phyloP scores from a whole-genome alignment of 345 rosid species.

The Gossypium australe region DNA sequence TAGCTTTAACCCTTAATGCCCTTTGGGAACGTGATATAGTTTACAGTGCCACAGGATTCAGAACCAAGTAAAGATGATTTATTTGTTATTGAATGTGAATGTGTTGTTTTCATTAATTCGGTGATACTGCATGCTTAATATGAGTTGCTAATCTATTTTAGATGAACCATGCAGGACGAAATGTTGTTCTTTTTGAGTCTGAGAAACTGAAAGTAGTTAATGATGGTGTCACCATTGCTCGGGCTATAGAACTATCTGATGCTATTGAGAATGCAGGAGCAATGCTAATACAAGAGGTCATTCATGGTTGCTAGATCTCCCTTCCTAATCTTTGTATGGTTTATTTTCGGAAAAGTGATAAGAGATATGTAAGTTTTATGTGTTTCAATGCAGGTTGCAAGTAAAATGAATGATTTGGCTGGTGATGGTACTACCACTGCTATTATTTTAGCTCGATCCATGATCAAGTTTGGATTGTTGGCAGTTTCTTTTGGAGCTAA shows the following conservation, averaged over 20 bases:
- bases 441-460: slow-evolving; percentile 68
- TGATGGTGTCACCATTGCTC: slow-evolving; percentile 83
- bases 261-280: slow-evolving; percentile 79
- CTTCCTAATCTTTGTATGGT: slow-evolving; percentile 13
- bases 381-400: slow-evolving; percentile 58
- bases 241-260: slow-evolving; percentile 66
- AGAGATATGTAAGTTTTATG: slow-evolving; percentile 12
- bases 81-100: not conserved
- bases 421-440: slow-evolving; percentile 95
- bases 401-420: slow-evolving; percentile 72
- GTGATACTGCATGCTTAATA: slow-evolving; percentile 1
- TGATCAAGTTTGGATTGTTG: slow-evolving; percentile 66
- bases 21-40: not conserved
- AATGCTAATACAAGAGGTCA: slow-evolving; percentile 81
- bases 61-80: not conserved
- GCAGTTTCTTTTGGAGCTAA: slow-evolving; percentile 80
- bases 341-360: not conserved
- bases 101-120: not conserved
- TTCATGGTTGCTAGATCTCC: slow-evolving; percentile 47
- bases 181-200: slow-evolving; percentile 66
- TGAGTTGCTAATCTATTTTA: slow-evolving; percentile 14
- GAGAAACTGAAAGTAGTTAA: slow-evolving; percentile 58
- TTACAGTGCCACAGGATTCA: not conserved
- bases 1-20: not conserved
- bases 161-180: slow-evolving; percentile 55